phyloP scores from a whole-genome alignment of 2,329 filamentous ascomycete genomes.

The Fusarium verrucosum region DNA sequence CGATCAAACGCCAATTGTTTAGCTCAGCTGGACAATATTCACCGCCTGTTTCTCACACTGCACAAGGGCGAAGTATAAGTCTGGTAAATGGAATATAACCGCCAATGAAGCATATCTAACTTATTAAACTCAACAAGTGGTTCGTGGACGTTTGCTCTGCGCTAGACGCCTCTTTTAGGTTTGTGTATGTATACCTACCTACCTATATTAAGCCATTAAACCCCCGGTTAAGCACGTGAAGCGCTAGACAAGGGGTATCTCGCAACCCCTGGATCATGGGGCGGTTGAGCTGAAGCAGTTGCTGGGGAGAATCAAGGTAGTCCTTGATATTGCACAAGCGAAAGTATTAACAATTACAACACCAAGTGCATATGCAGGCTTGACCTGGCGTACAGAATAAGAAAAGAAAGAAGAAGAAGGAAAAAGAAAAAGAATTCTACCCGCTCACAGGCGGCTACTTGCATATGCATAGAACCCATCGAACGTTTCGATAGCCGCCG shows the following conservation, averaged over 20 bases:
- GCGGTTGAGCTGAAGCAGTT: constrained; percentile 17
- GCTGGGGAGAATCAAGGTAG: constrained; percentile 8
- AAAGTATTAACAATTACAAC: background rate
- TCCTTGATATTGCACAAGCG: background rate
- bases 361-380: background rate
- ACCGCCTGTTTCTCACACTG: constrained; percentile 7
- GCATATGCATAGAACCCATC: constrained; percentile 20
- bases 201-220: constrained; percentile 10
- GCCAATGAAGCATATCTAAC: constrained; percentile 1
- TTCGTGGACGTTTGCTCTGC: constrained; percentile 3
- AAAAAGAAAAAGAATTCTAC: background rate
- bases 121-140: constrained; percentile 1
- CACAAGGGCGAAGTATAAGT: background rate
- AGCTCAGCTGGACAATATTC: background rate
- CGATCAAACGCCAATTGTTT: background rate
- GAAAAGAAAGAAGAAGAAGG: background rate
- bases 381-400: background rate
- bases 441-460: constrained; percentile 10
- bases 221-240: constrained; percentile 20
- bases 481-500: constrained; percentile 33
- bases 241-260: constrained; percentile 14
- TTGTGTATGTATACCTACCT: too few species aligned
- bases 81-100: constrained; percentile 1
- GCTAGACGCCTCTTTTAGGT: constrained; percentile 1
- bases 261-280: constrained; percentile 7